Evolutionary conservation across 2,329 filamentous ascomycete genomes (phyloP), one percentile per base, ranked within the genome.

Genomic region (Xylaria sp.): DNA sequence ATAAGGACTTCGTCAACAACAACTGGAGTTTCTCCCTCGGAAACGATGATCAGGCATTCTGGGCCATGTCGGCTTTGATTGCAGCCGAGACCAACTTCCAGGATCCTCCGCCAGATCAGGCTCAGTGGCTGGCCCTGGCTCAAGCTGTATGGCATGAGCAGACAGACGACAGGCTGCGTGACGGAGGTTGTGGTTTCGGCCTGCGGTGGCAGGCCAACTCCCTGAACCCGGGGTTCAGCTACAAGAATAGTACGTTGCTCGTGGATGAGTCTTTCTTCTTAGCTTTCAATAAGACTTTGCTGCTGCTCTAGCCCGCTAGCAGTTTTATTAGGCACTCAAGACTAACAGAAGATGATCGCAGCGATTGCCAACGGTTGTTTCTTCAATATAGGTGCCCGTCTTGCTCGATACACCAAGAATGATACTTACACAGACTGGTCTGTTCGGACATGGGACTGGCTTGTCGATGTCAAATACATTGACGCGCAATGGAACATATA

Each of bases 141-240:
- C 86, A 89, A 71, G 87, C 85, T 2, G 87, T 90, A 0, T 91
- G 89, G 76, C 88, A 90, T 73, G 85, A 85, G 4, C 88, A 90
- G 73, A 84, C 83, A 1, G 73, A 75, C 10, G 73, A 77, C 9
- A 82, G 86, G 39, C 82, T 88, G 25, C 89, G 87, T 83, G 85
- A 90, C 71, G 70, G 76, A 0, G 82, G 82, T 0, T 92, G 89
- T 73, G 81, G 81, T 53, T 89, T 89, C 60, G 89, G 89, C 4
- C 74, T 92, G 69, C 84, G 85, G 68, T 92, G 90, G 90, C 89
- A 92, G 78, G 87, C 91, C 57, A 89, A 85, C 76, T 78, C 83
- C 1, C 85, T 83, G 71, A 89, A 90, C 72, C 82, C 77, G 33
- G 88, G 88, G 20, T 81, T 79, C 67, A 74, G 78, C 63, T 82